phyloP scores from a whole-genome alignment of 148 eudicot genomes.

The Linanthus parryae region DNA sequence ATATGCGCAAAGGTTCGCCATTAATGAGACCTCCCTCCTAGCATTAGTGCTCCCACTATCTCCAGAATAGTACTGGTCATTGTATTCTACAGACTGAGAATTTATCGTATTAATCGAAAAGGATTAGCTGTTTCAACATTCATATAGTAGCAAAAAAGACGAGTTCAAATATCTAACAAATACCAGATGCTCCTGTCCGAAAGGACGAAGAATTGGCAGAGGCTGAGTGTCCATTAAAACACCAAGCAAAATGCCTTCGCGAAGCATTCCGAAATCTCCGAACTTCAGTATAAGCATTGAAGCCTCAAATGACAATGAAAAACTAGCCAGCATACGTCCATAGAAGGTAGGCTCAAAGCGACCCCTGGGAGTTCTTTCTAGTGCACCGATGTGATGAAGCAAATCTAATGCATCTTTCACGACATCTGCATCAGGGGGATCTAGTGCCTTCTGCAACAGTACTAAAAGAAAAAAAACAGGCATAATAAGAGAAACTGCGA shows the following conservation, averaged over 20 bases:
- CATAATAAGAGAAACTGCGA: too few relatives aligned
- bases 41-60: conserved; percentile 36
- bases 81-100: conserved; percentile 50
- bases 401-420: conserved; percentile 68
- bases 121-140: neutral
- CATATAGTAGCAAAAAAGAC: neutral
- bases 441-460: conserved; percentile 78
- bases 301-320: conserved; percentile 84
- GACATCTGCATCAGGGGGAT: conserved; percentile 65
- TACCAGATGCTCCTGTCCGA: conserved; percentile 73
- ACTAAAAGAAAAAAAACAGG: conserved; percentile 26
- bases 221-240: conserved; percentile 85
- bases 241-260: conserved; percentile 90
- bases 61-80: conserved; percentile 42
- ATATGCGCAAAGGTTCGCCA: conserved; percentile 74
- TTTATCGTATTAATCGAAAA: conserved; percentile 5
- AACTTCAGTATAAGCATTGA: conserved; percentile 76
- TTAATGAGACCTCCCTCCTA: conserved; percentile 49
- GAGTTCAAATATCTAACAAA: neutral
- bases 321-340: conserved; percentile 71
- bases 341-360: conserved; percentile 91
- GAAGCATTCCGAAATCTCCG: conserved; percentile 67
- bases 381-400: conserved; percentile 52
- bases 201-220: conserved; percentile 77
- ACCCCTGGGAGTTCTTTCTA: conserved; percentile 58